Evolutionary conservation across 2,329 filamentous ascomycete genomes (phyloP), one percentile per base, ranked within the genome.

Genomic region (Cladobotryum protrusum): DNA sequence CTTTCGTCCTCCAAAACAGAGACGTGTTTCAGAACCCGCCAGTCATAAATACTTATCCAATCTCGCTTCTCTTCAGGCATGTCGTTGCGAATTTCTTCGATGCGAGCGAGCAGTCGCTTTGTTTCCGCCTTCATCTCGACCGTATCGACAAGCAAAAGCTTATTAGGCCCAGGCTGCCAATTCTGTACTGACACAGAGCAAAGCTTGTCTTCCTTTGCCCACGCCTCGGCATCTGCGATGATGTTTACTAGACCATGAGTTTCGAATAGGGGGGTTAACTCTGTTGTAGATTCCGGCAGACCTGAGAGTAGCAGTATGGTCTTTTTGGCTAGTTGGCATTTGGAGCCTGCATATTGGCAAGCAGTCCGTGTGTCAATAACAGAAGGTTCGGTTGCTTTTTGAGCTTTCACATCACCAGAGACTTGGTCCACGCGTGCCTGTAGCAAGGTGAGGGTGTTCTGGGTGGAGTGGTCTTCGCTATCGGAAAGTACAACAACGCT

Each of bases 11-110:
- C 74, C 40, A 65, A 50, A 33, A 67, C 67, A 2, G 62, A 63
- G 9, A 78, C 57, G 17, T 70, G 64, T 32, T 67, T 63, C 43
- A 78, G 51, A 5, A 76, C 58, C 4, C 71, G 65, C 73, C 74
- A 78, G 55, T 78, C 73, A 47, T 73, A 74, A 2, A 76, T 64
- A 5, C 64, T 63, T 2, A 75, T 66, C 63, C 67, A 71, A 9
- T 67, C 64, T 5, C 67, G 59, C 24, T 56, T 55, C 4, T 64
- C 63, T 2, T 59, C 56, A 3, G 58, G 58, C 9, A 56, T 57
- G 18, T 48, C 54, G 12, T 66, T 42, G 11, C 65, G 62, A 9
- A 60, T 53, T 6, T 56, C 48, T 34, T 71, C 59, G 7, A 74
- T 62, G 4, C 53, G 55, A 17, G 51, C 50, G 3, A 73, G 52